A percentile compares a stretch with the other conserved stretches of the same genome.
Conservation (phyloP, 805 yeast genomes). For the Starmera pachycereana region DNA sequence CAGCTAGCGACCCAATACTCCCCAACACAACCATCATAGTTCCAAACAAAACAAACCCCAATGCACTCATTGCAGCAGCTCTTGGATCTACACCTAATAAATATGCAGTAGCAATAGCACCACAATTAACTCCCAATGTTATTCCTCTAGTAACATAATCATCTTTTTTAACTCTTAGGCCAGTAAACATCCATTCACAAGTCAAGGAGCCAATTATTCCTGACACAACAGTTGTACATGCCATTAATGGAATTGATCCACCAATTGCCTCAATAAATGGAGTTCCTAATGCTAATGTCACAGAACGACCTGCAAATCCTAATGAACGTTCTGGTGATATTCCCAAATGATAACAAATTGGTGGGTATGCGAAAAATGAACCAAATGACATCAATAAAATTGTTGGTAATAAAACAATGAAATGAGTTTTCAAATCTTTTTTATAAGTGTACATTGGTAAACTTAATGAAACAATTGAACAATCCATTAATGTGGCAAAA, state of each 20-base stretch:
- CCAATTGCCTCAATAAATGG: slow-evolving; percentile 59
- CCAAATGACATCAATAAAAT: slow-evolving; percentile 42
- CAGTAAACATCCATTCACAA: slow-evolving; percentile 38
- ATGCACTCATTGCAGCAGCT: slow-evolving; percentile 70
- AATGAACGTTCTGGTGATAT: slow-evolving; percentile 49
- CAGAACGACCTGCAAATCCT: slow-evolving; percentile 73
- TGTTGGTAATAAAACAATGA: slow-evolving; percentile 49
- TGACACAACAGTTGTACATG: slow-evolving; percentile 66
- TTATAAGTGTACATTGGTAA: slow-evolving; percentile 73
- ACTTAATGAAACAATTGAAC: slow-evolving; percentile 65
- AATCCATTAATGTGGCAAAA: slow-evolving; percentile 59
- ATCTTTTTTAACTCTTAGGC: slow-evolving; percentile 40
- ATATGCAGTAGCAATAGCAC: slow-evolving; percentile 78
- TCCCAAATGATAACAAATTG: slow-evolving; percentile 55
- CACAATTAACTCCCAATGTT: slow-evolving; percentile 67
- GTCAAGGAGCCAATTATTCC: slow-evolving; percentile 68
- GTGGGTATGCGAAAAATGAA: slow-evolving; percentile 61
- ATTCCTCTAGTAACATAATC: slow-evolving; percentile 73
- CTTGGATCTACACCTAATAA: slow-evolving; percentile 59
- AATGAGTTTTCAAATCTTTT: slow-evolving; percentile 48
- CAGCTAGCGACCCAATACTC: slow-evolving; percentile 46
- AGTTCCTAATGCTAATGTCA: slow-evolving; percentile 69
- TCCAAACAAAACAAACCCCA: slow-evolving; percentile 65
- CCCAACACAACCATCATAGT: slow-evolving; percentile 62
- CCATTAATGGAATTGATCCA: slow-evolving; percentile 65